Base-by-base conservation (phyloP, 768 basidiomycete species). In the Thelephora ganbajun region DNA sequence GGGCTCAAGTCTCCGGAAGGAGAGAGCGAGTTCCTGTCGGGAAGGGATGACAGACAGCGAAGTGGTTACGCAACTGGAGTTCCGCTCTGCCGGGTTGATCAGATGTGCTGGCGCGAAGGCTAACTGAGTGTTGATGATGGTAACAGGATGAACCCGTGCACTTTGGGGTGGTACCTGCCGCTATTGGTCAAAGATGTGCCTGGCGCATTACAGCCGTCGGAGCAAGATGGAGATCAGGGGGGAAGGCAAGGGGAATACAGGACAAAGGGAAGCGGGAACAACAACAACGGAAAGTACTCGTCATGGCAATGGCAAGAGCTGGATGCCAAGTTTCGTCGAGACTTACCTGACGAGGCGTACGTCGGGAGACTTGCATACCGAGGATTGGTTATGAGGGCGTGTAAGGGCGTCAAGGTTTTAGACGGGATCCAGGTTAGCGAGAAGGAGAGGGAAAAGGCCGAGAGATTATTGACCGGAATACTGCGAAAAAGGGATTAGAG, bases 131-230 rank as follows among this genome's bases (percentile, higher is more conserved):
- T 30, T 9, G 26, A 30, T 30, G 26, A 30, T 30, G 26, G 26
- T 30, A 30, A 43, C 55, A 76, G 82, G 64, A 96, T 97, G 91
- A 99, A 99, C 59, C 93, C 96, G 47, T 90, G 86, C 55, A 97
- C 93, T 16, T 79, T 97, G 11, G 88, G 88, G 5, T 94, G 90
- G 84, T 98, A 99, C 63, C 72, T 96, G 33, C 91, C 96, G 19
- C 66, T 97, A 50, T 71, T 92, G 45, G 78, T 86, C 49, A 70
- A 74, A 54, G 79, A 80, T 56, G 68, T 75, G 46, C 76, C 76
- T 55, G 80, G 78, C 9, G 82, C 76, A 49, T 61, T 81, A 56
- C 78, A 81, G 57, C 78, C 80, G 30, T 77, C 75, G 18, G 77
- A 75, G 51, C 50, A 52, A 19, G 54, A 53, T 51, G 54, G 50